Evolutionary conservation across 2,329 filamentous ascomycete species (phyloP), one percentile per base, ranked within the genome.

Genomic region (Laburnicola sp.): DNA sequence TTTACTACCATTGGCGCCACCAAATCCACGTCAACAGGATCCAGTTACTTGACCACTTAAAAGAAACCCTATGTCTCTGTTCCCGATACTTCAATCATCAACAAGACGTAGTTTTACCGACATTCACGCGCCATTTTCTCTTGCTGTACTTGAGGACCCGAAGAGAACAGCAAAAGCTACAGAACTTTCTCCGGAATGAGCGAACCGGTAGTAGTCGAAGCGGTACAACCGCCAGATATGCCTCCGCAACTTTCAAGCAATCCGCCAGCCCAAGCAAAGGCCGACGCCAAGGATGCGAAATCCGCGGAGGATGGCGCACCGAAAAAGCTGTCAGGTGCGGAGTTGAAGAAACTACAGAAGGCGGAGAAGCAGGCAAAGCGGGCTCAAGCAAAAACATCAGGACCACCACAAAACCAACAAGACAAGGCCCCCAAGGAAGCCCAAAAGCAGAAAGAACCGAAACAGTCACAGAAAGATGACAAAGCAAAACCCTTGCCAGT

Each of bases 351-450:
- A 65, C 86, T 85, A 70, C 87, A 88, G 55, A 93, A 96, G 72
- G 92, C 90, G 28, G 93, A 97, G 71, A 97, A 97, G 77, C 88
- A 89, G 45, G 91, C 91, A 40, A 82, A 90, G 54, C 83, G 93
- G 76, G 90, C 88, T 42, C 86, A 69, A 86, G 66, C 84, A 81
- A 64, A 90, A 87, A 69, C 77, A 5, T 42, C 64, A 11, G 58
- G 55, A 22, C 56, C 69, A 69, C 27, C 50, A 70, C 69, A 51
- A 66, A 74, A 63, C 69, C 75, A 64, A 51, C 63, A 66, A 55
- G 65, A 62, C 23, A 57, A 59, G 5, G 32, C 60, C 2, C 28
- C 53, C 51, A 68, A 68, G 43, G 65, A 68, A 11, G 61, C 56
- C 2, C 60, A 71, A 59, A 68, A 70, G 55, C 63, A 72, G 58